Evolutionary conservation across 1,284 basidiomycete species (phyloP).

Genomic region (Austroboletus niveus): DNA sequence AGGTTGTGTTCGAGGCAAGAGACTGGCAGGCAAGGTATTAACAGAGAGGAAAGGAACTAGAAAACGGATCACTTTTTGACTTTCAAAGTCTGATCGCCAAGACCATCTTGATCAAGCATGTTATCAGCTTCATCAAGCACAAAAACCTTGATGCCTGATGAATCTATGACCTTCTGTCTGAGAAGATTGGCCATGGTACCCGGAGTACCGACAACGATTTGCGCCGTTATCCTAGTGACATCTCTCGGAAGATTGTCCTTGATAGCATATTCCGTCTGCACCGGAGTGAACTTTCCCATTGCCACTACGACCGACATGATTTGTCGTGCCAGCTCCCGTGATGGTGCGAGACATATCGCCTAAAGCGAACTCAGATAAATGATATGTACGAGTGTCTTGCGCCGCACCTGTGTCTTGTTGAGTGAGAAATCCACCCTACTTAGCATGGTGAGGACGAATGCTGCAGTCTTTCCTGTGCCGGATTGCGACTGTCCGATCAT

Average conservation of each 20-base stretch:
- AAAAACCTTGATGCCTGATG: slow-evolving; percentile 85
- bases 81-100: slow-evolving; percentile 94
- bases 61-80: slow-evolving; percentile 73
- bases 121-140: slow-evolving; percentile 99
- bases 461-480: slow-evolving; percentile 98
- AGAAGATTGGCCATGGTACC: slow-evolving; percentile 93
- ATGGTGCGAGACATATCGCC: slow-evolving; percentile 93
- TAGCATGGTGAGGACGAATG: slow-evolving; percentile 97
- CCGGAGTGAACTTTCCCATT: slow-evolving; percentile 94
- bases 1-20: slow-evolving; percentile 57
- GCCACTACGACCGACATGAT: slow-evolving; percentile 93
- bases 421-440: slow-evolving; percentile 87
- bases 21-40: slow-evolving; percentile 39
- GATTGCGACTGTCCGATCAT: slow-evolving; percentile 99
- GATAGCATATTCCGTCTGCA: slow-evolving; percentile 94
- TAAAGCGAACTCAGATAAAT: slow-evolving; percentile 32
- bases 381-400: not conserved
- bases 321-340: slow-evolving; percentile 95
- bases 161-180: slow-evolving; percentile 71
- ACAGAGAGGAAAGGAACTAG: slow-evolving; percentile 1
- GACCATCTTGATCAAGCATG: slow-evolving; percentile 94
- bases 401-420: slow-evolving; percentile 78
- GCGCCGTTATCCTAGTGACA: slow-evolving; percentile 77
- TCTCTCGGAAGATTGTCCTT: slow-evolving; percentile 75
- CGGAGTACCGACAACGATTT: slow-evolving; percentile 95